These are phyloP conservation scores for Carex parvula DNA, from an alignment of 176 grass and related monocot genomes.

Conservation along the genomic window DNA sequence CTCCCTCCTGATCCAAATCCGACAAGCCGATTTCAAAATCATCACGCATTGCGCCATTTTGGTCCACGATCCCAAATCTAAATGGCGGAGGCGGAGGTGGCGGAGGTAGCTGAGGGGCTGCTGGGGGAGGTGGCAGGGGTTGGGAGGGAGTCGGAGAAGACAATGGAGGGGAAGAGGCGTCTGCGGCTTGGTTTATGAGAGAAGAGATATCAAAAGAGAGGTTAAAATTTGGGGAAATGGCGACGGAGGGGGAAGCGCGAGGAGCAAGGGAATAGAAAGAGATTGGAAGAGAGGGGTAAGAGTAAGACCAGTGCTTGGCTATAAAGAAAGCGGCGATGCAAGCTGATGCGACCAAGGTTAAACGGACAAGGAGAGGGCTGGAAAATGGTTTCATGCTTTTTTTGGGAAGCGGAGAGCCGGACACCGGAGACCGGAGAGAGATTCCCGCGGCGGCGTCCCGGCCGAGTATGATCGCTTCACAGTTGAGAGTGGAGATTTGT, in stretches of 20 bases:
- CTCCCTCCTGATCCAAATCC: slow-evolving; percentile 44
- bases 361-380: slow-evolving; percentile 43
- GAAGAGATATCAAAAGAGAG: slow-evolving; percentile 47
- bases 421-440: slow-evolving; percentile 7
- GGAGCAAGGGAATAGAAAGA: slow-evolving; percentile 33
- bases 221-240: slow-evolving; percentile 62
- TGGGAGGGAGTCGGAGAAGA: neutral
- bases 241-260: slow-evolving; percentile 31
- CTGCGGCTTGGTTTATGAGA: slow-evolving; percentile 25
- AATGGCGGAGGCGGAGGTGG: slow-evolving; percentile 26
- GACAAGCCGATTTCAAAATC: slow-evolving; percentile 50
- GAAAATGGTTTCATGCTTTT: slow-evolving; percentile 59
- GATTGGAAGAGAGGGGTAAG: slow-evolving; percentile 46
- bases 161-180: slow-evolving; percentile 1
- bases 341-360: slow-evolving; percentile 44
- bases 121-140: neutral
- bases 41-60: slow-evolving; percentile 63
- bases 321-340: slow-evolving; percentile 68
- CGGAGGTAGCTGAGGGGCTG: neutral
- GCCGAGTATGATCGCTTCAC: neutral
- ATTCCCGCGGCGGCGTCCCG: slow-evolving; percentile 4
- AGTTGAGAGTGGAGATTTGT: neutral
- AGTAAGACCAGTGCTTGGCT: slow-evolving; percentile 65
- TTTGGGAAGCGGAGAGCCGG: neutral
- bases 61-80: slow-evolving; percentile 58